Evolutionary conservation across 1,284 basidiomycete genomes (phyloP), one percentile per base, ranked within the genome.

Genomic region (Coniferiporia sulphurascens): DNA sequence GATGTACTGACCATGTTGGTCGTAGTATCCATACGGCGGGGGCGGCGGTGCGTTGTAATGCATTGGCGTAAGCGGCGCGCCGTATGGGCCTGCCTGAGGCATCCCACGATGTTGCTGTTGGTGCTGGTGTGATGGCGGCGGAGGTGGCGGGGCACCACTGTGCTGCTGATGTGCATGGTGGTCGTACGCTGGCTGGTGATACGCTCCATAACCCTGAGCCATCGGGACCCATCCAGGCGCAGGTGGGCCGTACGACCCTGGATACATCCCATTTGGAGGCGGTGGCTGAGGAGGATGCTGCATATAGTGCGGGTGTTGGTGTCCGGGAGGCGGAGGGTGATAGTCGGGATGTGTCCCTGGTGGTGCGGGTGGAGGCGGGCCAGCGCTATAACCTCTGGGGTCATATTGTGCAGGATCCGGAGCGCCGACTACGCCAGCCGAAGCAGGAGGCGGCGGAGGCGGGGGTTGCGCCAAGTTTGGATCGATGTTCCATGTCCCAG

Each of bases 261-360:
- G 45, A 38, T 54, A 48, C 48, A 55, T 48, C 38, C 45, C 56
- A 34, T 51, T 38, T 12, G 59, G 57, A 10, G 63, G 57, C 35
- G 56, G 58, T n/a, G 55, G 60, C n/a, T 35, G 57, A n/a, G 63
- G 57, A 19, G 56, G 58, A 12, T 51, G 60, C n/a, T 35, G 57
- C 48, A 52, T 45, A 41, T 56, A 63, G 15, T 62, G 61, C 48
- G 67, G 63, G 7, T 58, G 71, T 19, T 61, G 68, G 45, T 71
- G 76, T n/a, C 71, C 73, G 12, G 57, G 65, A 34, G 58, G 61
- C 7, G 48, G 55, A 35, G 55, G 56, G 15, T 66, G 66, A 44
- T 64, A 62, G 21, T 63, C 58, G 46, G 66, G 60, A 8, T 55
- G 71, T 19, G 61, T 67, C 45, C 70, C 75, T 15, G 71, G 73